phyloP scores from a whole-genome alignment of 2,329 filamentous ascomycete genomes.

The Apiospora aurea region DNA sequence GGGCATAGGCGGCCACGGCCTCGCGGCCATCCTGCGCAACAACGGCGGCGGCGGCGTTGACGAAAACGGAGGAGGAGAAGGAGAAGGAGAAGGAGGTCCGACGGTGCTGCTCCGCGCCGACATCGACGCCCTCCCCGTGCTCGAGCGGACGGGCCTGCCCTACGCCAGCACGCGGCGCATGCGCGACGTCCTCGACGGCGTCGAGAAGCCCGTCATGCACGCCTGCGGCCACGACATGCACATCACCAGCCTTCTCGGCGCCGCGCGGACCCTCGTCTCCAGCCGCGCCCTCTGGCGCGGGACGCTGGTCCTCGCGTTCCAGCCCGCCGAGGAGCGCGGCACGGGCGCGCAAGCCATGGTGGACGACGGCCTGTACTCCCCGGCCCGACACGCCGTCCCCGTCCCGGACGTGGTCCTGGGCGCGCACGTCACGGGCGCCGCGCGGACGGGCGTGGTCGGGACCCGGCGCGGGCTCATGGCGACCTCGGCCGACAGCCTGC shows the following conservation, averaged over 20 bases:
- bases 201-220: slow-evolving; percentile 67
- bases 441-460: slow-evolving; percentile 43
- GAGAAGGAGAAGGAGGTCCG: background rate
- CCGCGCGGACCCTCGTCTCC: slow-evolving; percentile 56
- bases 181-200: slow-evolving; percentile 51
- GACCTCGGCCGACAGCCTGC: slow-evolving; percentile 15
- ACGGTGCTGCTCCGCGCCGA: slow-evolving; percentile 56
- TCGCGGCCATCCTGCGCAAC: slow-evolving; percentile 35
- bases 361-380: slow-evolving; percentile 45
- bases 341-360: slow-evolving; percentile 60
- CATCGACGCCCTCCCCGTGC: slow-evolving; percentile 56
- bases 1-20: slow-evolving; percentile 36
- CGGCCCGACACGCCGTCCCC: slow-evolving; percentile 33
- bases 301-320: slow-evolving; percentile 69
- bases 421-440: slow-evolving; percentile 40
- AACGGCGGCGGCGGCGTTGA: slow-evolving; percentile 26
- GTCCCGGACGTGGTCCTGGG: slow-evolving; percentile 47
- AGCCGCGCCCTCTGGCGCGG: slow-evolving; percentile 61
- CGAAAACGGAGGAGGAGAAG: too few species aligned
- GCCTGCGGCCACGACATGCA: slow-evolving; percentile 75
- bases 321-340: slow-evolving; percentile 71
- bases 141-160: slow-evolving; percentile 53
- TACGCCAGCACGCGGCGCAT: slow-evolving; percentile 52
- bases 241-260: slow-evolving; percentile 63
- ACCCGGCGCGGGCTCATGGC: slow-evolving; percentile 33